phyloP scores from a whole-genome alignment of 1,284 basidiomycete species.

The Athelia psychrophila region DNA sequence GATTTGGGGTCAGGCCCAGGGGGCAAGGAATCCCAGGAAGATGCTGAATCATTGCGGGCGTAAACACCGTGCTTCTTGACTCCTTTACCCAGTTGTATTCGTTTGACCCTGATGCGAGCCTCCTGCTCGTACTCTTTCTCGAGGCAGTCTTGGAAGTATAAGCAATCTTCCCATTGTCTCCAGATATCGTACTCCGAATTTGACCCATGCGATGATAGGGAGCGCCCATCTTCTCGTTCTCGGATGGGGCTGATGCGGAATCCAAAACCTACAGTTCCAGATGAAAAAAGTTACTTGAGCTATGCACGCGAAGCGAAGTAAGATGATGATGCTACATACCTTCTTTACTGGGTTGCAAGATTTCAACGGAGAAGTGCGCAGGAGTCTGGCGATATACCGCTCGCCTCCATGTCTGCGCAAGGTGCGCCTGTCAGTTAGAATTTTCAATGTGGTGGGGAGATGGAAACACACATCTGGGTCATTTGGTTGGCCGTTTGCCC shows the following conservation, averaged over 20 bases:
- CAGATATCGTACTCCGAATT: slow-evolving; percentile 64
- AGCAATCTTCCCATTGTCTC: slow-evolving; percentile 77
- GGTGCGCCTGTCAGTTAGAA: not conserved
- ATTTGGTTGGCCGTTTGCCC: not conserved
- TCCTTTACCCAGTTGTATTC: slow-evolving; percentile 67
- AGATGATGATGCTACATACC: slow-evolving; percentile 32
- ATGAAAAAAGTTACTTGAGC: slow-evolving; percentile 35
- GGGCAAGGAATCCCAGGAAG: slow-evolving; percentile 81
- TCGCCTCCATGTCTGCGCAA: slow-evolving; percentile 35
- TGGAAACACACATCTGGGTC: slow-evolving; percentile 1
- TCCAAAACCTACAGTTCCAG: slow-evolving; percentile 52
- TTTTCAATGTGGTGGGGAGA: not conserved
- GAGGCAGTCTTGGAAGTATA: slow-evolving; percentile 67
- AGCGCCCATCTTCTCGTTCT: slow-evolving; percentile 37
- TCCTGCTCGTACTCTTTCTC: slow-evolving; percentile 61
- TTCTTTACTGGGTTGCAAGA: slow-evolving; percentile 55
- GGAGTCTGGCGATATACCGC: slow-evolving; percentile 61
- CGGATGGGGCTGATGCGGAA: slow-evolving; percentile 54
- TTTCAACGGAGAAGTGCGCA: slow-evolving; percentile 52
- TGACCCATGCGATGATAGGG: slow-evolving; percentile 35
- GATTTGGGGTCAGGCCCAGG: slow-evolving; percentile 75
- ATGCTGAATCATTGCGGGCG: slow-evolving; percentile 60
- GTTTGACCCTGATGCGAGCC: slow-evolving; percentile 60
- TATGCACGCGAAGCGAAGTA: slow-evolving; percentile 5
- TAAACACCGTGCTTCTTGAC: slow-evolving; percentile 74